phyloP scores from a whole-genome alignment of 2,329 filamentous ascomycete genomes.

The Epichloe sp. region DNA sequence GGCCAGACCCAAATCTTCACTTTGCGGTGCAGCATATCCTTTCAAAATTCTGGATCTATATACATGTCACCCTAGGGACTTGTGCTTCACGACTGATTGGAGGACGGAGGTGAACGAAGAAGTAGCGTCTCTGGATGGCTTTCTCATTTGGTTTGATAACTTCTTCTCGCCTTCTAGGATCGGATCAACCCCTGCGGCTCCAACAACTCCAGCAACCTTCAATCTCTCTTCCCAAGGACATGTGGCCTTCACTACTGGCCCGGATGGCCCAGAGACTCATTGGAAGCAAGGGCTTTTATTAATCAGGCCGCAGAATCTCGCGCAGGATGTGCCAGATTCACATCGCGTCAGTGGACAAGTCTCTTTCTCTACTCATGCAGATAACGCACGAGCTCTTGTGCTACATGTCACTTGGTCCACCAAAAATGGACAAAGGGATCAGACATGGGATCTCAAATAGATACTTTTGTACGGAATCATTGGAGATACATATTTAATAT shows the following conservation, averaged over 20 bases:
- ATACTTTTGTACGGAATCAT: background rate
- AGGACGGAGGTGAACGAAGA: conserved; percentile 45
- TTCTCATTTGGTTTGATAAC: conserved; percentile 86
- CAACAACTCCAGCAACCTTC: conserved; percentile 51
- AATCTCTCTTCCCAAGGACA: conserved; percentile 41
- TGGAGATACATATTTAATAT: no score
- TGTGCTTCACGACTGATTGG: conserved; percentile 63
- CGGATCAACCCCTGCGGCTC: conserved; percentile 33
- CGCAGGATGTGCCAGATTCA: conserved; percentile 35
- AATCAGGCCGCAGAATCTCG: conserved; percentile 43
- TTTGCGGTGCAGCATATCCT: conserved; percentile 47
- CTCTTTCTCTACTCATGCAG: conserved; percentile 54
- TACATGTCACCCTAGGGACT: conserved; percentile 54
- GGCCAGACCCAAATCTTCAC: conserved; percentile 46
- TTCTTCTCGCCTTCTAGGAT: conserved; percentile 62
- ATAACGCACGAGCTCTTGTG: conserved; percentile 55
- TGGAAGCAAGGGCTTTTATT: conserved; percentile 79
- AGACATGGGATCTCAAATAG: conserved; percentile 39
- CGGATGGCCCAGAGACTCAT: conserved; percentile 64
- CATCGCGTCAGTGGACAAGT: conserved; percentile 53
- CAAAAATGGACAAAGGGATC: conserved; percentile 26
- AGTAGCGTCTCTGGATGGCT: conserved; percentile 66
- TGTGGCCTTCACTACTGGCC: conserved; percentile 82
- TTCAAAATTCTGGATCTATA: conserved; percentile 71
- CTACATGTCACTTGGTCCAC: conserved; percentile 51